Base-by-base conservation (phyloP, 2,329 filamentous ascomycete species). In the Fusarium globosum region DNA sequence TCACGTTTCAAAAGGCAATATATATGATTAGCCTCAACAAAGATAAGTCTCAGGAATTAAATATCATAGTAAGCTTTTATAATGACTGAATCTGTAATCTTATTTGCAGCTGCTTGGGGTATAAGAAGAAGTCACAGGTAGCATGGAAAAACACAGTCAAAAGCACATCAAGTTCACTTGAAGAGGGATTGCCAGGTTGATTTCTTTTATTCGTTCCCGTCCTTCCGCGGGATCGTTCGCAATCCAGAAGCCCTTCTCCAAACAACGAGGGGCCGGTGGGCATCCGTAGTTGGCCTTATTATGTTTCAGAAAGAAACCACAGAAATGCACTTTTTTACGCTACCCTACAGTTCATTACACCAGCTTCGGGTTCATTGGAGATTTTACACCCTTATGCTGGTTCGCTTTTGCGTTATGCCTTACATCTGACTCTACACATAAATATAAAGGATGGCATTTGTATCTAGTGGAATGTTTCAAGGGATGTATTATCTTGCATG, bases 191-290 rank as follows among this genome's bases (percentile, higher is more conserved):
- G 10, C 30, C 30, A 30, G 30, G 30, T 30, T 43, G 53, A 60
- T 63, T 61, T 68, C 61, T 36, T 61, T 21, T 36, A 48, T 21
- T 21, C 26, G 15, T 69, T 45, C 38, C 28, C 20, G 20, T 61
- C 48, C 55, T 53, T 38, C 51, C 51, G 38, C 51, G 43, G 41
- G 33, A 26, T 18, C 20, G 39, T 46, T 69, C 51, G 41, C 45
- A 69, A 57, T 58, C 56, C 21, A 48, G 59, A 55, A 39, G 39
- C 39, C 28, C 28, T 42, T 46, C 73, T 72, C 72, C 66, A 69
- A 76, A 55, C 64, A 55, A 65, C 55, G 68, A 62, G 72, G 69
- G 69, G 66, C 72, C 69, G 69, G 69, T 71, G 61, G 73, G 63
- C 60, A 65, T 49, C 65, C 62, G 72, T 45, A 45, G 52, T 60